Percentiles rank a stretch among this genome's conserved stretches.
Evolutionary conservation across 805 yeast genomes (phyloP).

Genomic region (Tetrapisispora taiwanensis): DNA sequence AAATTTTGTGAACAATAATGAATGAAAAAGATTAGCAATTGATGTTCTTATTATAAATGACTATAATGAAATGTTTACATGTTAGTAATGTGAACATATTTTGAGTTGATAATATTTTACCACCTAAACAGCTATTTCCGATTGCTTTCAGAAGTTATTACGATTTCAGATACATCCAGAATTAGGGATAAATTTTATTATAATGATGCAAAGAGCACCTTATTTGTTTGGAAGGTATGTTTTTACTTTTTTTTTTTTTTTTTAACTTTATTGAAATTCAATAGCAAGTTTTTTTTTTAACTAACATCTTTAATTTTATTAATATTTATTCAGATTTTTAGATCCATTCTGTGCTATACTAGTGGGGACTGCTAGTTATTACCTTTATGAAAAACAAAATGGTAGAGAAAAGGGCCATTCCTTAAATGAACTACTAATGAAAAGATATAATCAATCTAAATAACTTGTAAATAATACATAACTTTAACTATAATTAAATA

Average conservation of each 20-base stretch:
- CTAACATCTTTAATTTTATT: slow-evolving; percentile 7
- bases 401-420: slow-evolving; percentile 10
- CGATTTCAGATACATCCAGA: neutral
- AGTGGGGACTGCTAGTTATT: slow-evolving; percentile 56
- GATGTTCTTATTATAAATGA: no score
- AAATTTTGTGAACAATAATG: no score
- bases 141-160: no score
- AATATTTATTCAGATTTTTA: slow-evolving; percentile 29
- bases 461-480: neutral
- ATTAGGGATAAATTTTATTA: neutral
- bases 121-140: neutral
- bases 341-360: slow-evolving; percentile 59
- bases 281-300: neutral
- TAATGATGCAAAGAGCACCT: slow-evolving; percentile 19
- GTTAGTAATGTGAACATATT: no score
- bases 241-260: neutral
- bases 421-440: neutral
- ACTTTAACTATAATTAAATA: neutral
- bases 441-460: neutral
- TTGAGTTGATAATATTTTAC: no score
- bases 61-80: no score
- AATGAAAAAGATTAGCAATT: no score
- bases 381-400: slow-evolving; percentile 48
- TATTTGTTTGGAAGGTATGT: slow-evolving; percentile 38
- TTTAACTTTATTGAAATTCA: neutral